phyloP scores from a whole-genome alignment of 176 grass and related monocot genomes.

The Tuctoria greenei region DNA sequence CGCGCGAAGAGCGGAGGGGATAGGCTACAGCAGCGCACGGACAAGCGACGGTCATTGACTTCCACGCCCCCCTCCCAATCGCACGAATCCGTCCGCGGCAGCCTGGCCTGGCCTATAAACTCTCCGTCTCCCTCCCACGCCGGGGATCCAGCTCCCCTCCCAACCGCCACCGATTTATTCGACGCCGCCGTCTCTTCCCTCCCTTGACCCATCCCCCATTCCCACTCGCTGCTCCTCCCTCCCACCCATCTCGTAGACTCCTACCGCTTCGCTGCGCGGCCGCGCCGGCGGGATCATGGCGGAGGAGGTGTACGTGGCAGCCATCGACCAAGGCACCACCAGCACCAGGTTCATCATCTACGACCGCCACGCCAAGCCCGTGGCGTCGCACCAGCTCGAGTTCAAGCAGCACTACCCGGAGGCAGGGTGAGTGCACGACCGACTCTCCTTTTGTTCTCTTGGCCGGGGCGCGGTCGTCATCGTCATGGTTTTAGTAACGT shows the following conservation, averaged over 20 bases:
- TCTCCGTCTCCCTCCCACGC: not conserved
- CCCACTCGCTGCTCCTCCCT: constrained; percentile 11
- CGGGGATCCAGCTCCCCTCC: not conserved
- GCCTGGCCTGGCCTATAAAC: constrained; percentile 37
- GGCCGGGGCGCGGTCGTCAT: too few species aligned
- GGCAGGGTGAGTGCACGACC: constrained; percentile 49
- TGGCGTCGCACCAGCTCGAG: constrained; percentile 91
- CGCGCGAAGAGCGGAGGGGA: not conserved
- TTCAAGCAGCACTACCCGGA: constrained; percentile 95
- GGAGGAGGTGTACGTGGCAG: constrained; percentile 68
- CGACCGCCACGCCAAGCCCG: constrained; percentile 61
- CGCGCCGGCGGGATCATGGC: constrained; percentile 34
- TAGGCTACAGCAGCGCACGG: not conserved
- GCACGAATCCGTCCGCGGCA: constrained; percentile 30
- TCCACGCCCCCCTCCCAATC: constrained; percentile 35
- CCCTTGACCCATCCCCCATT: too few species aligned
- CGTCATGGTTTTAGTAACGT: not conserved
- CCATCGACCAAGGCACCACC: constrained; percentile 94
- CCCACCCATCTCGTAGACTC: not conserved
- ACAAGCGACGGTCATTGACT: constrained; percentile 34
- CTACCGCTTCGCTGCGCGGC: not conserved
- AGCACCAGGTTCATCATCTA: constrained; percentile 97
- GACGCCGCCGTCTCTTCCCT: constrained; percentile 15
- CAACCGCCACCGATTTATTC: constrained; percentile 25
- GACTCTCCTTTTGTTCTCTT: not conserved